Conservation (phyloP, 352 stramenopile genomes). For the Pythium sp. region DNA sequence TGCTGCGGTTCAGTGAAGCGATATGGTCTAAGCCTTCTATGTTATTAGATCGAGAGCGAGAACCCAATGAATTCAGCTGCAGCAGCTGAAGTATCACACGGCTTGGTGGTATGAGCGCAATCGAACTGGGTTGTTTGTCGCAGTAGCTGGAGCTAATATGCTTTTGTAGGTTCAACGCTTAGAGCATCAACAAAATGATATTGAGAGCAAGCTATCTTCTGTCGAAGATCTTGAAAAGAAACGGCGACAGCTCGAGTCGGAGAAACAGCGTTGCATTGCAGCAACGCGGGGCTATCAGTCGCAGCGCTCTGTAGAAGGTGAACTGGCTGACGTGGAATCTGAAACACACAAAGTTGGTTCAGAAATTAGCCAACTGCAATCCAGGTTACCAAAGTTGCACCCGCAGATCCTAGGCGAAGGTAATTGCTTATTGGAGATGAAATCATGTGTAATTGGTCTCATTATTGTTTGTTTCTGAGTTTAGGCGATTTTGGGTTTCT, state of each 20-base stretch:
- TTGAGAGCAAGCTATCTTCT: not conserved
- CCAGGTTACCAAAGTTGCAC: not conserved
- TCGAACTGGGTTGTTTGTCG: not conserved
- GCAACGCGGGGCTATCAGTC: not conserved
- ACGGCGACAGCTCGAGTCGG: not conserved
- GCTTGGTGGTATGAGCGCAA: not conserved
- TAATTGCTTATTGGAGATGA: not conserved
- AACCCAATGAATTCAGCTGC: not conserved
- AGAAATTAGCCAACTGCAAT: not conserved
- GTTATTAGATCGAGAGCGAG: not conserved
- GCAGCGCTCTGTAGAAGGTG: not conserved
- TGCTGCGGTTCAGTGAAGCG: not conserved
- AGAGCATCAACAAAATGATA: not conserved
- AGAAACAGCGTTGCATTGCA: not conserved
- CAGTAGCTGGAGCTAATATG: not conserved
- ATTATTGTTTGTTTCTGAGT: not conserved
- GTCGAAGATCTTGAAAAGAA: not conserved
- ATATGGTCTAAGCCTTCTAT: not conserved
- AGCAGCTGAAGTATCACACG: not conserved
- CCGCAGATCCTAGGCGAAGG: not conserved
- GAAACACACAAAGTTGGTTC: not conserved
- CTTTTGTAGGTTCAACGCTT: not conserved
- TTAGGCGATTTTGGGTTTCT: not conserved
- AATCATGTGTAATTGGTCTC: not conserved
- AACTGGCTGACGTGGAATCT: not conserved